A percentile compares a stretch with the other conserved stretches of the same genome.
phyloP scores from a whole-genome alignment of 306 rosid genomes.

The Corylus americana region DNA sequence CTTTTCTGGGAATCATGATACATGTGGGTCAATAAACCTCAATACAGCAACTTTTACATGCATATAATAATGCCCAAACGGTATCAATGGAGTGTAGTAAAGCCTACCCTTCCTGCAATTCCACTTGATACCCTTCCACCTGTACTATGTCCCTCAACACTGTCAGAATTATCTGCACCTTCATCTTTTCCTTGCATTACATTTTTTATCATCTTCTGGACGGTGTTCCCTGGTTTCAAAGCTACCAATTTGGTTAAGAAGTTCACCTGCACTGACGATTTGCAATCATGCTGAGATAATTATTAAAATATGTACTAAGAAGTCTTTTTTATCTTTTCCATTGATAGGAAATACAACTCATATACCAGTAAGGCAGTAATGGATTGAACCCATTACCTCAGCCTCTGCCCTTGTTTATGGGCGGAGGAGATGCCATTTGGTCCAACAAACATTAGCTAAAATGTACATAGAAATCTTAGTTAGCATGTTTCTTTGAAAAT shows the following conservation, averaged over 20 bases:
- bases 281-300: conserved; percentile 20
- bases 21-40: conserved; percentile 9
- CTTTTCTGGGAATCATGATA: conserved; percentile 48
- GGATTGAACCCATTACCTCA: neutral
- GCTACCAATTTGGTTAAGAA: conserved; percentile 87
- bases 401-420: neutral
- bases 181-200: conserved; percentile 95
- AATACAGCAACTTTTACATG: neutral
- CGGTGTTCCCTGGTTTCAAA: conserved; percentile 82
- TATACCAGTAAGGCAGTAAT: neutral
- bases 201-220: conserved; percentile 79
- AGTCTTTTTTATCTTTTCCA: conserved; percentile 14
- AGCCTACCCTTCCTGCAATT: conserved; percentile 79
- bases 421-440: neutral
- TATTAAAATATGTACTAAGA: conserved; percentile 13
- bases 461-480: neutral
- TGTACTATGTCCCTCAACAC: conserved; percentile 35
- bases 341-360: neutral
- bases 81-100: conserved; percentile 18
- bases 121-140: conserved; percentile 42
- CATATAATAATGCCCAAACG: conserved; percentile 5
- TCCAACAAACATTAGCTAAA: neutral
- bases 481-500: neutral
- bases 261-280: conserved; percentile 64
- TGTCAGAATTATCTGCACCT: conserved; percentile 59